Base-by-base conservation (phyloP, 2,329 filamentous ascomycete genomes). In the Ascochyta viciae-villosae region DNA sequence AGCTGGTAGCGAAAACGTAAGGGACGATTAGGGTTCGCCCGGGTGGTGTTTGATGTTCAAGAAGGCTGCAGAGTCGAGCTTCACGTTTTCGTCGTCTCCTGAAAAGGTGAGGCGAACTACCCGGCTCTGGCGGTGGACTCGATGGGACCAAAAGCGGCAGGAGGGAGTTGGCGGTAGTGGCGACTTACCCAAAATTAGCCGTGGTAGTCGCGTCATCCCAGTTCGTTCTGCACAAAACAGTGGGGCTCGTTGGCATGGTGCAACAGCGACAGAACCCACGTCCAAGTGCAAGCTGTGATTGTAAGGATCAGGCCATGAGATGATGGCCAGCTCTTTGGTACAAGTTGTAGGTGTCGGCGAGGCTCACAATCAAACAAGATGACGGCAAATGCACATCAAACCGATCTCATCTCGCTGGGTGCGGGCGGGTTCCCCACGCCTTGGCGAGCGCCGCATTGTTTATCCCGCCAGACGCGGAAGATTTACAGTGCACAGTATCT, bases 351-450 rank as follows among this genome's bases (percentile, higher is more conserved):
- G 41, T 37, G 35, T 38, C 42, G 38, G 42, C 42, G 29, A 22
- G 53, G 15, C 47, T 56, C 47, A 29, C 23, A 47, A 49, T 61
- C 54, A 50, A 57, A 59, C 54, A 52, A 66, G 54, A 64, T 68
- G 63, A 67, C 48, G 42, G 53, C 49, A 38, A 58, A 57, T 54
- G 57, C 50, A 60, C 50, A 61, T 66, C 63, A 67, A 67, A 68
- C 64, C 40, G 47, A 44, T 49, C 51, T 67, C 65, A 66, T 68
- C 63, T 68, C 63, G 48, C 52, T 53, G 38, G 43, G 47, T 43
- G 54, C 41, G 46, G 53, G 52, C 44, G 51, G 50, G 52, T 65
- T 64, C 66, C 64, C 66, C 66, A 67, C 60, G 63, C 41, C 52
- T 66, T 67, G 62, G 61, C 60, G 49, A 46, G 46, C 47, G 53